A percentile compares a stretch with the other conserved stretches of the same genome.
These are phyloP conservation scores for Exophiala bonariae DNA, from an alignment of 2,329 filamentous ascomycete species.

Conservation along the genomic window DNA sequence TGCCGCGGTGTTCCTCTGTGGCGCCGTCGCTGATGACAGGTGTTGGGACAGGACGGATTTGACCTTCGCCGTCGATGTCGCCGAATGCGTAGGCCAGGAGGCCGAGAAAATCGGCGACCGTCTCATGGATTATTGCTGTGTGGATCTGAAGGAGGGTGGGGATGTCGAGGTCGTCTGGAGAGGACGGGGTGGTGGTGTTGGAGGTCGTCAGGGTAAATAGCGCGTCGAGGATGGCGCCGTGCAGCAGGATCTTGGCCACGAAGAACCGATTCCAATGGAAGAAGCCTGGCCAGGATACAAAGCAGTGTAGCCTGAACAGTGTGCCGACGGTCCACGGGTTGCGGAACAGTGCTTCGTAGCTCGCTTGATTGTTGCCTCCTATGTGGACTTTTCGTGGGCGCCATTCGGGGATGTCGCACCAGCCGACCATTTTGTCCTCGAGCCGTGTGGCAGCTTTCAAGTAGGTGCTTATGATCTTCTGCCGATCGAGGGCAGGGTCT, in stretches of 20 bases:
- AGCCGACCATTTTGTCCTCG: conserved; percentile 16
- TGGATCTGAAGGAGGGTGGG: conserved; percentile 6
- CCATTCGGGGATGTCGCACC: conserved; percentile 17
- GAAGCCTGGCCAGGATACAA: conserved; percentile 15
- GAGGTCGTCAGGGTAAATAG: conserved; percentile 1
- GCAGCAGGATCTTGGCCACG: conserved; percentile 17
- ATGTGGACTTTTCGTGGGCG: conserved; percentile 11
- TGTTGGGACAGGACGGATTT: conserved; percentile 4
- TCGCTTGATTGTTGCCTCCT: background rate
- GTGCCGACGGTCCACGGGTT: conserved; percentile 11
- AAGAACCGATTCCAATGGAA: conserved; percentile 22
- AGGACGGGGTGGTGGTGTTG: background rate
- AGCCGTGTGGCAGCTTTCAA: conserved; percentile 13
- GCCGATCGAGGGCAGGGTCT: background rate
- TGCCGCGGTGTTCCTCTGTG: conserved; percentile 9
- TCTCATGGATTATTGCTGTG: conserved; percentile 11
- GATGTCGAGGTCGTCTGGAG: background rate
- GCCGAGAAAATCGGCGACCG: conserved; percentile 15
- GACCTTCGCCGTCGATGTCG: conserved; percentile 14
- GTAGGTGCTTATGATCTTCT: conserved; percentile 9
- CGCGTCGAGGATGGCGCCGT: conserved; percentile 15
- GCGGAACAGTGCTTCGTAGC: background rate
- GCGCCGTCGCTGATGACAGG: conserved; percentile 13
- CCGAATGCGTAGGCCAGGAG: conserved; percentile 16
- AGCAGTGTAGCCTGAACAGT: conserved; percentile 13